phyloP scores from a whole-genome alignment of 2,329 filamentous ascomycete species.

The Pestalotiopsis sp. region DNA sequence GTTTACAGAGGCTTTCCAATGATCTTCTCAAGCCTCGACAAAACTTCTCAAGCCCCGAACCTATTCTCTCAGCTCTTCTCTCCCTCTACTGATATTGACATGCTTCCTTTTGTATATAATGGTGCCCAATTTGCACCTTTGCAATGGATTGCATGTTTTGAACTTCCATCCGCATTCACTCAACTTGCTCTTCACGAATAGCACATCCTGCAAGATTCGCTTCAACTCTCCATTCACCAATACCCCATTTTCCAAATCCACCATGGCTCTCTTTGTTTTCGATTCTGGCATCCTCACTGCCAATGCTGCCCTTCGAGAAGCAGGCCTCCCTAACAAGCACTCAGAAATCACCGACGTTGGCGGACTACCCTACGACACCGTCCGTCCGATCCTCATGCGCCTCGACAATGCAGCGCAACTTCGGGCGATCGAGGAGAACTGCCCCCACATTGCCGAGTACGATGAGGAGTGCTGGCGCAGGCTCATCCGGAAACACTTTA shows the following conservation, averaged over 20 bases:
- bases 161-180: not conserved
- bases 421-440: conserved; percentile 71
- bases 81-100: no score
- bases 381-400: conserved; percentile 68
- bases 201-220: not conserved
- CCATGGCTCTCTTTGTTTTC: not conserved
- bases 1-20: no score
- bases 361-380: conserved; percentile 66
- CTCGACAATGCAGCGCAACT: conserved; percentile 77
- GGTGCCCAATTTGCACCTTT: no score
- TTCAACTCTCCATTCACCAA: not conserved
- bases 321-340: conserved; percentile 16
- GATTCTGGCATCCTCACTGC: not conserved
- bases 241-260: not conserved
- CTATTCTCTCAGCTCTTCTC: no score
- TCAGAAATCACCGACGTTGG: conserved; percentile 68
- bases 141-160: no score
- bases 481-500: conserved; percentile 79
- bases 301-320: not conserved
- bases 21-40: no score
- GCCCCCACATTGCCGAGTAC: conserved; percentile 72
- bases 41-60: no score
- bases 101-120: no score
- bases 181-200: not conserved
- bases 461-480: conserved; percentile 75